These are phyloP conservation scores for Suhomyces emberorum DNA, from an alignment of 805 yeast species.

Conservation along the genomic window DNA sequence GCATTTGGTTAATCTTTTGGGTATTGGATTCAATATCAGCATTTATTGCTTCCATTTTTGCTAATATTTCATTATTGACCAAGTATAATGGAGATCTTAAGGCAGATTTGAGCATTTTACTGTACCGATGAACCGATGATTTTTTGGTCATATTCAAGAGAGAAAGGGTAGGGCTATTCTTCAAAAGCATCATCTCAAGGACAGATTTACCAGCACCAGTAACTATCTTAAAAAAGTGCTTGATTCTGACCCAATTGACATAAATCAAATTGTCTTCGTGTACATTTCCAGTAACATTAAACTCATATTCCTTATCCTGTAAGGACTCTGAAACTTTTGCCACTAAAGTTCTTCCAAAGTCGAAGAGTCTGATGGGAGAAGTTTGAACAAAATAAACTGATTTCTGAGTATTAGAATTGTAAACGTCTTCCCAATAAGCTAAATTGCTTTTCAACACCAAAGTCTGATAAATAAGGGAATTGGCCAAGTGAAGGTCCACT, in stretches of 20 bases:
- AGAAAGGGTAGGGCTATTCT: conserved; percentile 14
- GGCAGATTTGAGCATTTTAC: conserved; percentile 6
- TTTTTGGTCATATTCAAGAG: conserved; percentile 10
- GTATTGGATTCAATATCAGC: conserved; percentile 22
- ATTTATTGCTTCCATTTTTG: conserved; percentile 18
- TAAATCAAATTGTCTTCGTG: conserved; percentile 15
- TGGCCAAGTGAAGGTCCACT: conserved; percentile 28
- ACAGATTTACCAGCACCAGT: conserved; percentile 5
- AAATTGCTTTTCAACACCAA: conserved; percentile 29
- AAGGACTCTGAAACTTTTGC: conserved; percentile 4
- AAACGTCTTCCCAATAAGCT: conserved; percentile 34
- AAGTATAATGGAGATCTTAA: conserved; percentile 18
- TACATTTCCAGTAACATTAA: background rate
- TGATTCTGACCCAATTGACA: conserved; percentile 10
- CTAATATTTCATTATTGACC: conserved; percentile 25
- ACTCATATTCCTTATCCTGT: conserved; percentile 5
- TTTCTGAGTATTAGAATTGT: conserved; percentile 23
- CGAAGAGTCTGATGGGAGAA: conserved; percentile 23
- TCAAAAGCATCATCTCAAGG: conserved; percentile 8
- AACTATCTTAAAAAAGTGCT: conserved; percentile 6
- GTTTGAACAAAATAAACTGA: conserved; percentile 33
- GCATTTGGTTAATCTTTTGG: conserved; percentile 21
- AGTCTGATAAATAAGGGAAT: conserved; percentile 32
- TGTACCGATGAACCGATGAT: conserved; percentile 4
- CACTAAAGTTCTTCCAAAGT: background rate